Percentiles rank a stretch among this genome's conserved stretches.
Conservation (phyloP, 192 early-diverging fungal species). For the Umbelopsis vinacea region DNA sequence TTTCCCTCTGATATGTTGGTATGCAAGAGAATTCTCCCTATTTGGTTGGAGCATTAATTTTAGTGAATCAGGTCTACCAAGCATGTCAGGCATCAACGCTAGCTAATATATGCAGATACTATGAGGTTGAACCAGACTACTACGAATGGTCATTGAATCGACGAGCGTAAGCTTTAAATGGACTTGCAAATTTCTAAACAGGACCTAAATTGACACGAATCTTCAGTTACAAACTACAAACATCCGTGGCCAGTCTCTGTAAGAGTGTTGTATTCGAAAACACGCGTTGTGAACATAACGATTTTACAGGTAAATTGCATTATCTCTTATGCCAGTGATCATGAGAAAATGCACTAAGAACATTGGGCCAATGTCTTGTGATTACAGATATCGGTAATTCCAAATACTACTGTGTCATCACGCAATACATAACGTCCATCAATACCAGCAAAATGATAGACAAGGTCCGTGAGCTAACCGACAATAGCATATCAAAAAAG, state of each 20-base stretch:
- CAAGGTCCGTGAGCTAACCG: slow-evolving; percentile 59
- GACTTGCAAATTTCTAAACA: not conserved
- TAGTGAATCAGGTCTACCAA: not conserved
- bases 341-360: no score
- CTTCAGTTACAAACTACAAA: slow-evolving; percentile 4
- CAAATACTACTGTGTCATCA: slow-evolving; percentile 70
- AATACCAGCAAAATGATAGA: slow-evolving; percentile 69
- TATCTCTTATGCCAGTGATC: slow-evolving; percentile 5
- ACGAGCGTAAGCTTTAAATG: slow-evolving; percentile 61
- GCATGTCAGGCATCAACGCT: slow-evolving; percentile 19
- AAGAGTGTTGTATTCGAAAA: slow-evolving; percentile 91
- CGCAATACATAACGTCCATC: slow-evolving; percentile 63
- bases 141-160: slow-evolving; percentile 79
- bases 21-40: not conserved
- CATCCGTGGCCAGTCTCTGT: slow-evolving; percentile 56
- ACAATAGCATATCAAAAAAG: slow-evolving; percentile 63
- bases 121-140: slow-evolving; percentile 75
- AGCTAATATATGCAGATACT: slow-evolving; percentile 56
- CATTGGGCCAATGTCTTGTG: not conserved
- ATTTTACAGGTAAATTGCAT: slow-evolving; percentile 36
- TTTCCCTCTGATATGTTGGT: not conserved
- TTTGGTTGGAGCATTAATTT: not conserved
- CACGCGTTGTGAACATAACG: slow-evolving; percentile 69
- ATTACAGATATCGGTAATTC: slow-evolving; percentile 56
- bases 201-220: not conserved